phyloP scores from a whole-genome alignment of 768 basidiomycete species.

The Collybia nuda region DNA sequence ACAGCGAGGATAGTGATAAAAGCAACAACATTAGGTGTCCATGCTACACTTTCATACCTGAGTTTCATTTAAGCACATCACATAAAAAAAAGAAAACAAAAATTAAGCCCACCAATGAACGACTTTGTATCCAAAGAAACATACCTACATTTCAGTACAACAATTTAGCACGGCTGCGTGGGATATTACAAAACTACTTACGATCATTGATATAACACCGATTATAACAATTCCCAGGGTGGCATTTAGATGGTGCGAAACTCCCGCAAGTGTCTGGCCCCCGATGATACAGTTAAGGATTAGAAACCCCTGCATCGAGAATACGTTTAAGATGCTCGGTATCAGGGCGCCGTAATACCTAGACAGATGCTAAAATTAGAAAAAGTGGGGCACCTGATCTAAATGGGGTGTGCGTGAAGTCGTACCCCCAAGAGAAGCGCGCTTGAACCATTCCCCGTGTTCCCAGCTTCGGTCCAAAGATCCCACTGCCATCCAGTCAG shows the following conservation, averaged over 20 bases:
- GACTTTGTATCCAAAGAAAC: conserved; percentile 66
- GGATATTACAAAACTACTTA: conserved; percentile 15
- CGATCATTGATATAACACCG: conserved; percentile 33
- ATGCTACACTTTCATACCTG: conserved; percentile 57
- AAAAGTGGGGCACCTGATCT: background rate
- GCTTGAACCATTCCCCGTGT: conserved; percentile 69
- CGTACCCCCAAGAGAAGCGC: background rate
- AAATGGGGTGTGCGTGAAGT: background rate
- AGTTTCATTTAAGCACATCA: background rate
- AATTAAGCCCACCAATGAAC: conserved; percentile 50
- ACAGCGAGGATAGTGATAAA: conserved; percentile 66
- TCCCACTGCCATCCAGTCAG: conserved; percentile 30
- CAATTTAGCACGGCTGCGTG: too few relatives aligned
- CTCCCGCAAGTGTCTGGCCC: conserved; percentile 63
- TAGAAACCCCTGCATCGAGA: conserved; percentile 62
- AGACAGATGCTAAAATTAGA: background rate
- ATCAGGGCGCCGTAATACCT: conserved; percentile 59
- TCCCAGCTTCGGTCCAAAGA: conserved; percentile 81
- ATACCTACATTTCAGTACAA: too few relatives aligned
- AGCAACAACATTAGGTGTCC: conserved; percentile 66
- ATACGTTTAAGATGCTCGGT: conserved; percentile 55
- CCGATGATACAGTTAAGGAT: conserved; percentile 69
- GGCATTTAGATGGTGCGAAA: conserved; percentile 38
- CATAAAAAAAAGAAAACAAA: background rate
- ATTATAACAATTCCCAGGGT: conserved; percentile 41